A percentile compares a stretch with the other conserved stretches of the same genome.
phyloP scores from a whole-genome alignment of 2,329 filamentous ascomycete genomes.

The Calonectria pseudoturangicola region DNA sequence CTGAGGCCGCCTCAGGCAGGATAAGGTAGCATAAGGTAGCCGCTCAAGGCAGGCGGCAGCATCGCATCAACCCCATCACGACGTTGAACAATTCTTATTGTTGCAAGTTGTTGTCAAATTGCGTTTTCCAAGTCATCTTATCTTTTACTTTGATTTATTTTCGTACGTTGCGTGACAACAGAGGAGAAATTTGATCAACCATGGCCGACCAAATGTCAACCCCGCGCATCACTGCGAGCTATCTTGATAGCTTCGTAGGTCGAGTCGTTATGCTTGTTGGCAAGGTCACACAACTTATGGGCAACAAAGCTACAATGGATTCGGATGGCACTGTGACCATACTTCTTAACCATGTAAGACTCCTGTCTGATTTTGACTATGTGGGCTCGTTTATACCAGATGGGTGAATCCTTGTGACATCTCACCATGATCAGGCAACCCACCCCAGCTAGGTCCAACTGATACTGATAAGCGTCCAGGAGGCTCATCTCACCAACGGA shows the following conservation, averaged over 20 bases:
- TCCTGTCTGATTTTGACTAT: neutral
- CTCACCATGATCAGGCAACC: neutral
- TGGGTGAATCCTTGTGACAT: neutral
- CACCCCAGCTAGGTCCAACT: neutral
- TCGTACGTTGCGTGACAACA: neutral
- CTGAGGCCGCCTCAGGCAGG: neutral
- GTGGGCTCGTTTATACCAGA: neutral
- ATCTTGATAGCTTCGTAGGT: constrained; percentile 85
- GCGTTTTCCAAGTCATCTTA: too few species aligned
- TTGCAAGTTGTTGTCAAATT: neutral
- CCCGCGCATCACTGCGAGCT: constrained; percentile 87
- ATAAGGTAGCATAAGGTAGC: neutral
- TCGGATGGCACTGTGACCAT: constrained; percentile 86
- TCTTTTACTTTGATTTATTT: neutral
- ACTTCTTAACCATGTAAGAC: constrained; percentile 81
- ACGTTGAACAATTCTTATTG: neutral
- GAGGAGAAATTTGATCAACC: constrained; percentile 49
- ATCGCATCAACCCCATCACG: neutral
- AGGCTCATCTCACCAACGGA: constrained; percentile 80
- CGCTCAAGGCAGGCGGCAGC: neutral
- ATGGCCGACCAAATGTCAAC: constrained; percentile 82
- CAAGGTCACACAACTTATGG: constrained; percentile 87
- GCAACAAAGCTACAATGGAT: constrained; percentile 87
- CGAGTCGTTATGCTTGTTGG: constrained; percentile 90
- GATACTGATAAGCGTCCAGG: constrained; percentile 67